Percentiles rank a stretch among this genome's conserved stretches.
Conservation (phyloP, 805 yeast genomes). For the Kurtzmaniella cleridarum region DNA sequence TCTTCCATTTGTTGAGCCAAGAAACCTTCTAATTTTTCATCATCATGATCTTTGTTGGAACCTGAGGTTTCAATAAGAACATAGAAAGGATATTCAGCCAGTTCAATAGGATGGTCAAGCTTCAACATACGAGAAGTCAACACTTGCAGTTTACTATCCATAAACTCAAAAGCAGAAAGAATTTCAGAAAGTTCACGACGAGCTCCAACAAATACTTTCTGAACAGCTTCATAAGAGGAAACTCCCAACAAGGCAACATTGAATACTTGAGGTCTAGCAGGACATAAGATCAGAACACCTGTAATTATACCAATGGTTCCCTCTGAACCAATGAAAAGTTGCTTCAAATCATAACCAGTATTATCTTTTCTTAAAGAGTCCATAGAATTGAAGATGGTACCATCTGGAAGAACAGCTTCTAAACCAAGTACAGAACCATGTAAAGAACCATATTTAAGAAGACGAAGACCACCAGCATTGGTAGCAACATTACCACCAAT, state of each 20-base stretch:
- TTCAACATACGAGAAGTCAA: conserved; percentile 60
- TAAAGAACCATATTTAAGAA: conserved; percentile 82
- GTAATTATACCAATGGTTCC: conserved; percentile 91
- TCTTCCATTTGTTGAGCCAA: conserved; percentile 80
- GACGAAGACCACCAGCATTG: conserved; percentile 91
- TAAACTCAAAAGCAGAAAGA: conserved; percentile 87
- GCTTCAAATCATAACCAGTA: conserved; percentile 92
- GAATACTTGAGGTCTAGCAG: conserved; percentile 77
- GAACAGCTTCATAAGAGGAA: conserved; percentile 77
- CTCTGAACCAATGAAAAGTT: conserved; percentile 88
- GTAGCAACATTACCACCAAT: conserved; percentile 94
- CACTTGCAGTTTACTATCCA: conserved; percentile 70
- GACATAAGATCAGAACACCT: conserved; percentile 84
- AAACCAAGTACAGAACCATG: conserved; percentile 90
- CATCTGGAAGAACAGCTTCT: conserved; percentile 90
- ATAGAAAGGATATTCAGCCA: conserved; percentile 75
- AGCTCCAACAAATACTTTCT: conserved; percentile 72
- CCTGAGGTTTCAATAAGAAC: conserved; percentile 95
- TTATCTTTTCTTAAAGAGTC: conserved; percentile 88
- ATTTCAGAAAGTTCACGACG: conserved; percentile 77
- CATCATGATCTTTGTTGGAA: conserved; percentile 88
- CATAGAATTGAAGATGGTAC: conserved; percentile 74
- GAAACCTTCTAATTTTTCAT: conserved; percentile 79
- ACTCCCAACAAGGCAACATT: conserved; percentile 89
- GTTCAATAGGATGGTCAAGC: conserved; percentile 71